Conservation (phyloP, 2,329 filamentous ascomycete genomes). For the Aspergillus glaucus region DNA sequence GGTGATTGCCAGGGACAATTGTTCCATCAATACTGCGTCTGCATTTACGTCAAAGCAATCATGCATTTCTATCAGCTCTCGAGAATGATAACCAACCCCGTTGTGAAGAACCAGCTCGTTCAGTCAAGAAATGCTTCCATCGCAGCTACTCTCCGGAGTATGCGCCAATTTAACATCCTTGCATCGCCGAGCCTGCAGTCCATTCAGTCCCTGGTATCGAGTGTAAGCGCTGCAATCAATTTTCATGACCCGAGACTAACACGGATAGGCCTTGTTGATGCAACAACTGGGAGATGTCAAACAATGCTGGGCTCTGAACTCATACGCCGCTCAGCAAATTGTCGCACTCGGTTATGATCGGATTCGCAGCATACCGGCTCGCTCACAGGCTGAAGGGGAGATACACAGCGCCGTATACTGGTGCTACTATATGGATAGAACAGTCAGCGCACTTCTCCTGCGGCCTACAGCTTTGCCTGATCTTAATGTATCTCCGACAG, state of each 20-base stretch:
- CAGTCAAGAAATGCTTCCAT: slow-evolving; percentile 16
- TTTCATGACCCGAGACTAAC: neutral
- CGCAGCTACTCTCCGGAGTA: slow-evolving; percentile 9
- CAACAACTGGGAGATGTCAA: slow-evolving; percentile 17
- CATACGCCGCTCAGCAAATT: slow-evolving; percentile 21
- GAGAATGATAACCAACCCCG: slow-evolving; percentile 7
- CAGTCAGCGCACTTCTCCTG: slow-evolving; percentile 18
- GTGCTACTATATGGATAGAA: slow-evolving; percentile 24
- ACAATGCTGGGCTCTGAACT: slow-evolving; percentile 19
- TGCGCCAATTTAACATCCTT: slow-evolving; percentile 14
- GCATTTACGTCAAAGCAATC: slow-evolving; percentile 20
- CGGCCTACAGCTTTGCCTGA: slow-evolving; percentile 15
- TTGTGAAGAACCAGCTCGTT: slow-evolving; percentile 11
- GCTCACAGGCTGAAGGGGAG: slow-evolving; percentile 11
- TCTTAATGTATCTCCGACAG: slow-evolving; percentile 3
- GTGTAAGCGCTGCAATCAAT: slow-evolving; percentile 11
- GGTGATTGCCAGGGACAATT: slow-evolving; percentile 6
- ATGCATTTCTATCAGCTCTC: slow-evolving; percentile 11
- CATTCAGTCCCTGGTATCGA: slow-evolving; percentile 20
- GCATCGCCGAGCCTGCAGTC: slow-evolving; percentile 11
- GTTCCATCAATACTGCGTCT: slow-evolving; percentile 19
- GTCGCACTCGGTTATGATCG: slow-evolving; percentile 18
- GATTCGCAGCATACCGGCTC: neutral
- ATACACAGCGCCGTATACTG: slow-evolving; percentile 16
- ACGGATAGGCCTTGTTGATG: slow-evolving; percentile 18